Percentiles rank a stretch among this genome's conserved stretches.
Conservation (phyloP, 345 rosid genomes). For the Turnera subulata region DNA sequence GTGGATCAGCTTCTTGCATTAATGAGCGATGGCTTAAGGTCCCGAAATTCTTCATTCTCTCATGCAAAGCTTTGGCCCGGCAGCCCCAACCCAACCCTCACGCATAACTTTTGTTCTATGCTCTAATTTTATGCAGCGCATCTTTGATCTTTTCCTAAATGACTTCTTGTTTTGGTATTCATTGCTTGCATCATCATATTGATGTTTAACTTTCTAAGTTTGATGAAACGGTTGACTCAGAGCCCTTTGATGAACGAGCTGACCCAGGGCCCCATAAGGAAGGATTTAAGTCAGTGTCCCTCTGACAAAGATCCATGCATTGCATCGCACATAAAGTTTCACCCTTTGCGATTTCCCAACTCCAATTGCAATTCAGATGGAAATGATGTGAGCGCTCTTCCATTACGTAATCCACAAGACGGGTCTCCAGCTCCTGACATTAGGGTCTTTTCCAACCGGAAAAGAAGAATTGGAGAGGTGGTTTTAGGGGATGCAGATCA, state of each 20-base stretch:
- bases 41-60: neutral
- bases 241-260: conserved; percentile 19
- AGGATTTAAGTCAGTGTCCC: conserved; percentile 24
- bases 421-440: conserved; percentile 25
- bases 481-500: conserved; percentile 25
- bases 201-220: conserved; percentile 17
- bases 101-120: conserved; percentile 8
- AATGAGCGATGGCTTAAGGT: conserved; percentile 43
- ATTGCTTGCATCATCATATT: conserved; percentile 10
- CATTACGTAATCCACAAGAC: conserved; percentile 11
- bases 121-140: conserved; percentile 8
- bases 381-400: conserved; percentile 17
- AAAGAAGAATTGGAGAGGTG: conserved; percentile 47
- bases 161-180: conserved; percentile 11
- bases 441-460: conserved; percentile 38
- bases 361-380: conserved; percentile 18
- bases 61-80: conserved; percentile 8
- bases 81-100: conserved; percentile 3
- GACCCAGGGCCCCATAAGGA: conserved; percentile 26
- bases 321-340: conserved; percentile 16
- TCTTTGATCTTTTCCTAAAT: conserved; percentile 17
- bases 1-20: conserved; percentile 29
- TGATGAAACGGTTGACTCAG: conserved; percentile 29
- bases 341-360: conserved; percentile 16
- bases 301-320: conserved; percentile 20